A percentile compares a stretch with the other conserved stretches of the same genome.
Conservation (phyloP, 2,329 filamentous ascomycete species). For the Beauveria asiatica region DNA sequence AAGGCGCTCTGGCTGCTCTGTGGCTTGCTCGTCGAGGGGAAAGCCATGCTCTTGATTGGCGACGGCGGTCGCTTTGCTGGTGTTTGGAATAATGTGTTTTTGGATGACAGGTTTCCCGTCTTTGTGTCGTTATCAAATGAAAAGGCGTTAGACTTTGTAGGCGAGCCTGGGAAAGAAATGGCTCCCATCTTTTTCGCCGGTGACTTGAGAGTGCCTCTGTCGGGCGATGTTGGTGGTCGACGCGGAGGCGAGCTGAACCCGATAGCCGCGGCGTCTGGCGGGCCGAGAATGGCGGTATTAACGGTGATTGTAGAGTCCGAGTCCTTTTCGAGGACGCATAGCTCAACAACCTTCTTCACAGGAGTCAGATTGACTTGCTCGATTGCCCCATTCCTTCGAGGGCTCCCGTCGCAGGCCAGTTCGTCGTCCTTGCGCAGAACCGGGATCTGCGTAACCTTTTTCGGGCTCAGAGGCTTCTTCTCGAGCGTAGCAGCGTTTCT, state of each 20-base stretch:
- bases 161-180: slow-evolving; percentile 24
- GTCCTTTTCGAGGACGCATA: slow-evolving; percentile 8
- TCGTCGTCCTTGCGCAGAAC: slow-evolving; percentile 32
- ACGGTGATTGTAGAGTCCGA: slow-evolving; percentile 19
- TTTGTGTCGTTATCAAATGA: slow-evolving; percentile 8
- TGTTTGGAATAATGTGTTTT: slow-evolving; percentile 36
- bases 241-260: slow-evolving; percentile 48
- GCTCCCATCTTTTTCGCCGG: slow-evolving; percentile 40
- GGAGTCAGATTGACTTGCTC: slow-evolving; percentile 29
- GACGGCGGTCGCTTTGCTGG: slow-evolving; percentile 43
- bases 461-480: slow-evolving; percentile 52
- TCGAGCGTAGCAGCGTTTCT: slow-evolving; percentile 27
- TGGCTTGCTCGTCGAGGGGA: slow-evolving; percentile 19
- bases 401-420: slow-evolving; percentile 52
- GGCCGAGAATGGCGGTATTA: slow-evolving; percentile 22
- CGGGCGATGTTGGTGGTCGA: slow-evolving; percentile 41
- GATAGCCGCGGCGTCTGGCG: slow-evolving; percentile 28
- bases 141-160: slow-evolving; percentile 18
- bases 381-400: slow-evolving; percentile 30
- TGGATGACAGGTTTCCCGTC: slow-evolving; percentile 21
- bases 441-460: slow-evolving; percentile 53
- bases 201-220: slow-evolving; percentile 47
- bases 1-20: slow-evolving; percentile 30
- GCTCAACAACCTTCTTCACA: slow-evolving; percentile 26
- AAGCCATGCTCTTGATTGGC: slow-evolving; percentile 30